Conservation (phyloP, 805 yeast species). For the Monosporozyma servazzii region DNA sequence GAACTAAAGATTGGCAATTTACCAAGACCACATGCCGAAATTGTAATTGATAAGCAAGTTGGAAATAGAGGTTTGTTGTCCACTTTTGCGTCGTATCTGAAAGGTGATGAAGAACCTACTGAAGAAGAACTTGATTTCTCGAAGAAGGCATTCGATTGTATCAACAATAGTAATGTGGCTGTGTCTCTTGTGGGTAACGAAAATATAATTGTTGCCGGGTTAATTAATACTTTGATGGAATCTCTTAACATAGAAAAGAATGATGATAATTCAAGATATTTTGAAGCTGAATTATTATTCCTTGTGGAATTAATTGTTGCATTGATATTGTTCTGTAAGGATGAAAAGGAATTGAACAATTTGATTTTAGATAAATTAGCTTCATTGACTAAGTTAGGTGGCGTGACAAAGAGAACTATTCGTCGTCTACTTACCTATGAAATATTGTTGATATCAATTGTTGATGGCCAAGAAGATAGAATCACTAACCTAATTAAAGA, state of each 20-base stretch:
- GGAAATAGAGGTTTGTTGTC: slow-evolving; percentile 77
- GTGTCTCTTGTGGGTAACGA: slow-evolving; percentile 44
- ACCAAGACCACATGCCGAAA: slow-evolving; percentile 57
- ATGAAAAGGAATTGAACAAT: slow-evolving; percentile 26
- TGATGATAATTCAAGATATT: slow-evolving; percentile 30
- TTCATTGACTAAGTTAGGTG: slow-evolving; percentile 11
- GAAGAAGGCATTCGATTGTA: slow-evolving; percentile 71
- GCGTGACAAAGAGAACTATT: slow-evolving; percentile 20
- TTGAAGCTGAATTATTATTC: slow-evolving; percentile 41
- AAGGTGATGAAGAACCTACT: slow-evolving; percentile 93
- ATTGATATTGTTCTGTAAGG: slow-evolving; percentile 22
- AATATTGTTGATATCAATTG: slow-evolving; percentile 20
- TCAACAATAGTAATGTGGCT: slow-evolving; percentile 56
- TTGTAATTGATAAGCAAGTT: slow-evolving; percentile 51
- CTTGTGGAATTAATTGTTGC: slow-evolving; percentile 35
- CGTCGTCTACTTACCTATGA: slow-evolving; percentile 34
- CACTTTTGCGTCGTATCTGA: slow-evolving; percentile 83
- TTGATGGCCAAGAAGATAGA: slow-evolving; percentile 16
- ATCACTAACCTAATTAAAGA: slow-evolving; percentile 20
- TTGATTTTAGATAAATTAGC: slow-evolving; percentile 15
- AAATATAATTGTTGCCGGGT: slow-evolving; percentile 24
- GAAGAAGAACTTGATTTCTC: slow-evolving; percentile 89
- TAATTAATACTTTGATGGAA: slow-evolving; percentile 30
- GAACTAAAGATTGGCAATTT: slow-evolving; percentile 44
- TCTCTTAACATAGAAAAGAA: slow-evolving; percentile 30